These are phyloP conservation scores for Boletus sp. DNA, from an alignment of 768 basidiomycete genomes.

Conservation along the genomic window DNA sequence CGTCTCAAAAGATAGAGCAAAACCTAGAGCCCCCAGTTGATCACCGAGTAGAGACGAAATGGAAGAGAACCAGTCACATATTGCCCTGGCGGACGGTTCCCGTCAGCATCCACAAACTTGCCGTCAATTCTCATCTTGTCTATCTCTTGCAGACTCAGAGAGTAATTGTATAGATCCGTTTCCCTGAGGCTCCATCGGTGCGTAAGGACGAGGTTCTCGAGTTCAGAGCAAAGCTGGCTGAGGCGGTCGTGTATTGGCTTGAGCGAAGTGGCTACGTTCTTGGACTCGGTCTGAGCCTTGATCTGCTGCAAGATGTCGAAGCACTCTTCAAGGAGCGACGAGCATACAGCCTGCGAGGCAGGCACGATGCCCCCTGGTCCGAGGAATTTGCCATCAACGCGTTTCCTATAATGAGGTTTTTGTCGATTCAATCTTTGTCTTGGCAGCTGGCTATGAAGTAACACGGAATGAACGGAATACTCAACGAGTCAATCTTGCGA, in stretches of 20 bases:
- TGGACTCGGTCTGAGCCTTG: conserved; percentile 87
- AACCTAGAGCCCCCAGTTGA: conserved; percentile 50
- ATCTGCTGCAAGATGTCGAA: conserved; percentile 97
- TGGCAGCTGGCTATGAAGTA: conserved; percentile 16
- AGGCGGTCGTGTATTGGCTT: conserved; percentile 94
- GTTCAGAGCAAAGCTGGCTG: conserved; percentile 76
- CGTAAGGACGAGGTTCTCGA: conserved; percentile 90
- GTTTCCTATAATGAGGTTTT: conserved; percentile 52
- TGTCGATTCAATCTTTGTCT: conserved; percentile 8
- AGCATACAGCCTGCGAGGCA: conserved; percentile 86
- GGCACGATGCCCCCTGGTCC: conserved; percentile 90
- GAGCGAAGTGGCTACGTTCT: conserved; percentile 79
- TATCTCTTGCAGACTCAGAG: conserved; percentile 89
- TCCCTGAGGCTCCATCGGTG: conserved; percentile 97
- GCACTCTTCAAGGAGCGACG: conserved; percentile 92
- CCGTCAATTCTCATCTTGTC: conserved; percentile 97
- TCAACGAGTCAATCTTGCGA: conserved; percentile 94
- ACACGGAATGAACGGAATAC: conserved; percentile 41
- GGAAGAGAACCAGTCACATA: conserved; percentile 56
- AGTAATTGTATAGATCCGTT: conserved; percentile 92
- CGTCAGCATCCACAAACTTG: conserved; percentile 94
- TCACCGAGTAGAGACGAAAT: not conserved
- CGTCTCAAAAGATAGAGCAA: conserved; percentile 88
- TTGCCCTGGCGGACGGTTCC: conserved; percentile 90
- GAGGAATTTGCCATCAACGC: conserved; percentile 94